These are phyloP conservation scores for Alternaria conjuncta DNA, from an alignment of 2,329 filamentous ascomycete species.

Conservation along the genomic window DNA sequence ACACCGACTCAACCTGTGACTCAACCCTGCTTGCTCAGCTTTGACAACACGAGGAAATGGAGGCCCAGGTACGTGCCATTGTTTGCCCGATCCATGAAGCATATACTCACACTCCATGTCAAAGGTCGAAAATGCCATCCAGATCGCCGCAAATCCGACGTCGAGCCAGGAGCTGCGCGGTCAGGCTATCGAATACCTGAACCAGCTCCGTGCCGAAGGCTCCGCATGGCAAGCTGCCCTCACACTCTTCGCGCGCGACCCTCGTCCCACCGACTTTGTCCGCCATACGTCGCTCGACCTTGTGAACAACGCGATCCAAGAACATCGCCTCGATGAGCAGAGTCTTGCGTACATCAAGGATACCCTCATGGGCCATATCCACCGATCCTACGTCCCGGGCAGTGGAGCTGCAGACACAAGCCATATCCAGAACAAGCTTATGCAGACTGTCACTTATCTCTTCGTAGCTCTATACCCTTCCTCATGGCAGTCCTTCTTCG, in stretches of 20 bases:
- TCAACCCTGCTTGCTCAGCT: slow-evolving; percentile 21
- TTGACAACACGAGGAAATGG: slow-evolving; percentile 46
- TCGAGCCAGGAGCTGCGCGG: slow-evolving; percentile 75
- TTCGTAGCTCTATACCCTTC: slow-evolving; percentile 86
- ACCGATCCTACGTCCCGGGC: slow-evolving; percentile 71
- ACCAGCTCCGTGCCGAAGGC: slow-evolving; percentile 79
- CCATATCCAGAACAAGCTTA: slow-evolving; percentile 93
- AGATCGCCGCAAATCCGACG: slow-evolving; percentile 85
- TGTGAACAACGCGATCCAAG: slow-evolving; percentile 88
- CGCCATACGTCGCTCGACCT: slow-evolving; percentile 90
- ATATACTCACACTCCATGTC: background rate
- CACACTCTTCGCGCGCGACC: slow-evolving; percentile 79
- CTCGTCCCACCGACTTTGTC: slow-evolving; percentile 79
- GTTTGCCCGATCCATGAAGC: background rate
- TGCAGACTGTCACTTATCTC: slow-evolving; percentile 92
- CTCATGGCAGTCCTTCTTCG: slow-evolving; percentile 88
- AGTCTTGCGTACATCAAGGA: slow-evolving; percentile 80
- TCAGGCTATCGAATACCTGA: slow-evolving; percentile 82
- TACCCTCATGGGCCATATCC: slow-evolving; percentile 80
- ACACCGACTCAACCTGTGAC: slow-evolving; percentile 24
- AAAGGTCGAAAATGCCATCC: slow-evolving; percentile 92
- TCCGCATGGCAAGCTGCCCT: slow-evolving; percentile 92
- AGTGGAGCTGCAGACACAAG: slow-evolving; percentile 70
- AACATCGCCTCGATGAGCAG: slow-evolving; percentile 74
- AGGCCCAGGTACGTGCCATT: slow-evolving; percentile 42